phyloP scores from a whole-genome alignment of 352 stramenopile genomes.

The Pythium pyrilobum region DNA sequence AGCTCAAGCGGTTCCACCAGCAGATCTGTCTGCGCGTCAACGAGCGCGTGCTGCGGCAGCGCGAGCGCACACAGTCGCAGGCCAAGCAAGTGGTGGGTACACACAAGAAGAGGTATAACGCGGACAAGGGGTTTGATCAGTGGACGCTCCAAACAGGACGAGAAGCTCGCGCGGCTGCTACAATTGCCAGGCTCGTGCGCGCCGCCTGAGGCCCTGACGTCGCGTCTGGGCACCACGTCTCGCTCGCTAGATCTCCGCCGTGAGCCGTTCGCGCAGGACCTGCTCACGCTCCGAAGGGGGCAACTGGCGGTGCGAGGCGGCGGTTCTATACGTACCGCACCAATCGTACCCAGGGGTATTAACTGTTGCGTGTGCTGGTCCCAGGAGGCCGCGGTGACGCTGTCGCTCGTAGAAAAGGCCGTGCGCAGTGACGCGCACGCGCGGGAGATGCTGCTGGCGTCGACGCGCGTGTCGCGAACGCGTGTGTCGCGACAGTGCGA shows the following conservation, averaged over 20 bases:
- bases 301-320: slow-evolving; percentile 32
- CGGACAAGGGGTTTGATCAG: too few species aligned
- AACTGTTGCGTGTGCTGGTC: not conserved
- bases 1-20: slow-evolving; percentile 53
- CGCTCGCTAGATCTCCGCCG: not conserved
- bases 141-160: not conserved
- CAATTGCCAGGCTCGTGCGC: not conserved
- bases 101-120: too few species aligned
- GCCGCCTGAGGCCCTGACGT: not conserved
- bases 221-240: not conserved
- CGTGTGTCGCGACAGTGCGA: slow-evolving; percentile 5
- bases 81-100: slow-evolving; percentile 24
- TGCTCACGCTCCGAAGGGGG: slow-evolving; percentile 1
- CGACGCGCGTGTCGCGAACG: slow-evolving; percentile 2
- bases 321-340: too few species aligned
- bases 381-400: not conserved
- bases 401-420: slow-evolving; percentile 10
- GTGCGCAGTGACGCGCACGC: slow-evolving; percentile 31
- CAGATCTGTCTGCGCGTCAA: slow-evolving; percentile 57
- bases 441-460: slow-evolving; percentile 36
- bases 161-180: slow-evolving; percentile 16
- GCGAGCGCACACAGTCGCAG: slow-evolving; percentile 18
- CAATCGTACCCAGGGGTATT: too few species aligned
- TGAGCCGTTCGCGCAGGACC: not conserved
- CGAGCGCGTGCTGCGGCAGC: slow-evolving; percentile 36